These are phyloP conservation scores for Candida nonsorbophila DNA, from an alignment of 805 yeast species.

Conservation along the genomic window DNA sequence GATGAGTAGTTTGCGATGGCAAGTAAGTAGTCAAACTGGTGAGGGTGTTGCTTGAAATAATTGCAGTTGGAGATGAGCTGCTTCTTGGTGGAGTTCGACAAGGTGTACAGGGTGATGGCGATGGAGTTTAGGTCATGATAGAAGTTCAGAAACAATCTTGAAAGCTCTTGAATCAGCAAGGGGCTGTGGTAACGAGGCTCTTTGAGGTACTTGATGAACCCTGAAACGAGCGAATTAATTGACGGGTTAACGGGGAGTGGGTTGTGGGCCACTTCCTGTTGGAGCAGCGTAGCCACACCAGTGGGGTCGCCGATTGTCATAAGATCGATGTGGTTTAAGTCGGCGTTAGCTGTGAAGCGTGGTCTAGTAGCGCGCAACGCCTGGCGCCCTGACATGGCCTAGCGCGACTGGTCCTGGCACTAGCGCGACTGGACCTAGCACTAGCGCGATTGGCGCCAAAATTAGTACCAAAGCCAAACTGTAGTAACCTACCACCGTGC, in stretches of 20 bases:
- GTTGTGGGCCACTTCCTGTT: neutral
- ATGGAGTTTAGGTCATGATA: conserved; percentile 34
- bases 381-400: too few species aligned
- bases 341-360: too few species aligned
- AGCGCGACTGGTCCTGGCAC: too few species aligned
- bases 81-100: conserved; percentile 34
- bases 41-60: conserved; percentile 23
- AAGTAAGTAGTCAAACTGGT: conserved; percentile 31
- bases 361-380: too few species aligned
- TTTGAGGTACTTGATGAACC: conserved; percentile 25
- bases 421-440: too few species aligned
- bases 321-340: too few species aligned
- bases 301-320: too few species aligned
- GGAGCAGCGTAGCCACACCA: conserved; percentile 1
- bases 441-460: too few species aligned
- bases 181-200: conserved; percentile 42
- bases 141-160: conserved; percentile 26
- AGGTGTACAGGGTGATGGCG: conserved; percentile 27
- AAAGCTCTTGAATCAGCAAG: conserved; percentile 28
- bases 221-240: conserved; percentile 3
- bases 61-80: conserved; percentile 26
- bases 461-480: too few species aligned
- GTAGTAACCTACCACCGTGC: too few species aligned
- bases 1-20: conserved; percentile 38
- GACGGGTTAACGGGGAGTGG: conserved; percentile 1